Evolutionary conservation across 495 filamentous ascomycete species (phyloP), one percentile per base, ranked within the genome.

Genomic region (Gamarada debralockiae): DNA sequence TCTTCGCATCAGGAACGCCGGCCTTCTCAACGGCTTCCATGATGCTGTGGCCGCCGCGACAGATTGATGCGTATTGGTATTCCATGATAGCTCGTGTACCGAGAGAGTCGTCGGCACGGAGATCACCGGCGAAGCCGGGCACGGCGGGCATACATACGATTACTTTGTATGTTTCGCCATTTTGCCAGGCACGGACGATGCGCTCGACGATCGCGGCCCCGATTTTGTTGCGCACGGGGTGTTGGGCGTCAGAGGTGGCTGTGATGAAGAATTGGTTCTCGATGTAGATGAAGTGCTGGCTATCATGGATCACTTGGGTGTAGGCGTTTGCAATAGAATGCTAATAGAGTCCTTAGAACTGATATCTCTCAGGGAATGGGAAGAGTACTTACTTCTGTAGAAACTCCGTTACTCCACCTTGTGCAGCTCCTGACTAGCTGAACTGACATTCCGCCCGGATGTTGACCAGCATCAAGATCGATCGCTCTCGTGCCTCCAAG

Each of bases 211-310:
- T 92, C 7, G 89, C 86, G 22, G 81, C 84, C 34, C 92, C 92
- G 46, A 97, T 89, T 68, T 85, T 85, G 67, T 97, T 97, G 60
- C 79, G 76, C 12, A 97, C 85, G 0, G 92, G 92, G 48, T 75
- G 79, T 67, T 95, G 92, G 24, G 79, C 67, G 39, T 87, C 77
- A 14, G 76, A 76, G 0, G 90, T 95, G 2, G 91, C 89, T 0
- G 92, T 96, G 71, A 97, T 97, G 74, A 97, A 97, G 76, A 97
- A 97, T 68, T 97, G 92, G 60, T 97, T 97, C 70, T 97, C 92
- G 15, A 97, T 96, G 68, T 96, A 97, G 33, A 97, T 68, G 59
- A 89, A 96, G 65, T 96, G 88, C 65, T 85, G 67, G 37, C 87
- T 89, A 56, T 88, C 85, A 20, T 73, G 76, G 63, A 97, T 96